A percentile compares a stretch with the other conserved stretches of the same genome.
Conservation (phyloP, 176 grass and related monocot species). For the Oryza punctata region DNA sequence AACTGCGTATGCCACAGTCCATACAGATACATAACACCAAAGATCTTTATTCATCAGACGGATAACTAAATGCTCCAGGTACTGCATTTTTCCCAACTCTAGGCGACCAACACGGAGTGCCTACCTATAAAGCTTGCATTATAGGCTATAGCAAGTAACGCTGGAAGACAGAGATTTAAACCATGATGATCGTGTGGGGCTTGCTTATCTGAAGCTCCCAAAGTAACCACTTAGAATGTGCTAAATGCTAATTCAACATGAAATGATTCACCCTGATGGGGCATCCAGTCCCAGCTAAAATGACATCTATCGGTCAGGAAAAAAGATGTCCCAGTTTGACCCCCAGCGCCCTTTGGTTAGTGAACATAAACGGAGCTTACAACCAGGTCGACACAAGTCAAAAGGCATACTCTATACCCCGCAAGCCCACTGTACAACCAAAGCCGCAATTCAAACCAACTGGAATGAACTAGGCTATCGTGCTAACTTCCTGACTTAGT, state of each 20-base stretch:
- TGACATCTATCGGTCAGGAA: not conserved
- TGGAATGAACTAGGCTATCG: not conserved
- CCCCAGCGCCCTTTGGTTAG: not conserved
- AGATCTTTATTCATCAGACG: not conserved
- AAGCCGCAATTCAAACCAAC: not conserved
- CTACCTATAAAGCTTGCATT: not conserved
- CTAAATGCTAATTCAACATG: not conserved
- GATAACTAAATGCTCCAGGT: not conserved
- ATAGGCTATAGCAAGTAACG: constrained; percentile 7
- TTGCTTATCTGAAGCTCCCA: not conserved
- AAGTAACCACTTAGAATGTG: not conserved
- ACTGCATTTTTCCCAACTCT: constrained; percentile 1
- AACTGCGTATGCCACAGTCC: constrained; percentile 1
- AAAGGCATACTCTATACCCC: not conserved
- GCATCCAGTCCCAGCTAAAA: not conserved
- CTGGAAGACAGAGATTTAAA: not conserved
- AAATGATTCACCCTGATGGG: not conserved
- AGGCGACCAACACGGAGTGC: not conserved
- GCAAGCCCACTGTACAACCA: not conserved
- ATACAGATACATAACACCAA: constrained; percentile 8
- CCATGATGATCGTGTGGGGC: not conserved
- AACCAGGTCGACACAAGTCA: not conserved
- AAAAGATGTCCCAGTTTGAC: not conserved
- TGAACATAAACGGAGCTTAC: not conserved
- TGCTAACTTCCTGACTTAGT: not conserved